These are phyloP conservation scores for Begonia loranthoides DNA, from an alignment of 306 rosid genomes.

Conservation along the genomic window DNA sequence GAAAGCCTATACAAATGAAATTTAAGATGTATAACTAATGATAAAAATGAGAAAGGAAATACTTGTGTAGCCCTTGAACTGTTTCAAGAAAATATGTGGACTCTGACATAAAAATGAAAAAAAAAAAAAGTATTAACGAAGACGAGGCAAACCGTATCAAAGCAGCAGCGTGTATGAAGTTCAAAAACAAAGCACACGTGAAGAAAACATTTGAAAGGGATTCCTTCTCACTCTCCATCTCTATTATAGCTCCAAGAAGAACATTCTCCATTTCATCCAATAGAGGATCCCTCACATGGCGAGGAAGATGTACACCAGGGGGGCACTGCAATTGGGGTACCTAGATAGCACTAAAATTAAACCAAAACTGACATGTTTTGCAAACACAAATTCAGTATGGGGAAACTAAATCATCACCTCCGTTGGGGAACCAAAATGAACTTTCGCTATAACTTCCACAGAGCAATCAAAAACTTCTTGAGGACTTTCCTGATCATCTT, in stretches of 20 bases:
- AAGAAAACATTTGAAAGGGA: conserved; percentile 48
- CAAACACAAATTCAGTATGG: conserved; percentile 13
- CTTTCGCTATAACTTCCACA: conserved; percentile 51
- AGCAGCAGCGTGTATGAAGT: conserved; percentile 41
- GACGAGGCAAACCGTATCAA: conserved; percentile 45
- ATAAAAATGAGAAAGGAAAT: neutral
- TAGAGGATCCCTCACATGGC: conserved; percentile 52
- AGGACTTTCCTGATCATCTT: conserved; percentile 29
- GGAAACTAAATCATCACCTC: conserved; percentile 41
- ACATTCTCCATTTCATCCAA: conserved; percentile 59
- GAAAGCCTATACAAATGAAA: neutral
- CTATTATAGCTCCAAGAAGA: conserved; percentile 41
- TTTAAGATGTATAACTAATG: neutral
- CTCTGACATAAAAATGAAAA: neutral
- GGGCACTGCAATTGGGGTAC: conserved; percentile 25
- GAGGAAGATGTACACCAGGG: conserved; percentile 42
- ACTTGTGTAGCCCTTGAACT: neutral
- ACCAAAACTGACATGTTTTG: conserved; percentile 5
- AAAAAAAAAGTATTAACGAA: neutral
- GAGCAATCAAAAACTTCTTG: conserved; percentile 61
- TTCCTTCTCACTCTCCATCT: conserved; percentile 33
- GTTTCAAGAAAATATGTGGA: too few species aligned
- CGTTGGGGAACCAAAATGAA: conserved; percentile 29
- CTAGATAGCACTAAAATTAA: conserved; percentile 23
- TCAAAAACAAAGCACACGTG: conserved; percentile 53